These are phyloP conservation scores for Nakaseomyces kungkrabaensis DNA, from an alignment of 1,139 yeast genomes.

Conservation along the genomic window DNA sequence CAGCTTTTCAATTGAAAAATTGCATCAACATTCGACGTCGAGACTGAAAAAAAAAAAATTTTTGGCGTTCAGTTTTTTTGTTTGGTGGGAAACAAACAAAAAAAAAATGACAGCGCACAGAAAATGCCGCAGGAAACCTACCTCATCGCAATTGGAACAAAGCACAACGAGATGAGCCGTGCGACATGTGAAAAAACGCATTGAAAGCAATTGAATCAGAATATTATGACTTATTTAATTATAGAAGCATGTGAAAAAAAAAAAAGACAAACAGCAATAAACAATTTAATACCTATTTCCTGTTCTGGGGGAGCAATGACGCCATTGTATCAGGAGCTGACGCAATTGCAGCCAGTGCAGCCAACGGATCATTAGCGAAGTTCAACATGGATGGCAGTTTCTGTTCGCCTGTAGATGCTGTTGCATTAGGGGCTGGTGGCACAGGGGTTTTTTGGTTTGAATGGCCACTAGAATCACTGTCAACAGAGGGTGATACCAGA, in stretches of 20 bases:
- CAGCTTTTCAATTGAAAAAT: background rate
- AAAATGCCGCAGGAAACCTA: background rate
- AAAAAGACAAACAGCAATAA: too few species aligned
- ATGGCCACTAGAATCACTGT: slow-evolving; percentile 5
- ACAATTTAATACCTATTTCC: background rate
- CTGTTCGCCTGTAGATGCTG: background rate
- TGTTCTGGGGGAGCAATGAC: background rate
- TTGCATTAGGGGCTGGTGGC: background rate
- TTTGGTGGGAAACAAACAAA: background rate
- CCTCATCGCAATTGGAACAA: background rate
- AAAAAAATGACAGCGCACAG: background rate
- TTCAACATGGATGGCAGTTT: slow-evolving; percentile 11
- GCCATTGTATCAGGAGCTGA: slow-evolving; percentile 24
- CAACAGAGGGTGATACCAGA: background rate
- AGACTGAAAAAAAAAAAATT: background rate
- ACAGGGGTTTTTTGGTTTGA: background rate
- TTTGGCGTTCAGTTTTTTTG: background rate
- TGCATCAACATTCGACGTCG: background rate
- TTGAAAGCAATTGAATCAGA: background rate
- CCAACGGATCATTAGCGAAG: slow-evolving; percentile 29
- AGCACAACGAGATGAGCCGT: background rate
- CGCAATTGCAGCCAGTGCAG: slow-evolving; percentile 31
- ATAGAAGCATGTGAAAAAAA: background rate
- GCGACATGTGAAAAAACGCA: background rate
- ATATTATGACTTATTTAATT: background rate